Evolutionary conservation across 176 grass and related monocot genomes (phyloP), one percentile per base, ranked within the genome.

Genomic region (Saccharum officinarum): DNA sequence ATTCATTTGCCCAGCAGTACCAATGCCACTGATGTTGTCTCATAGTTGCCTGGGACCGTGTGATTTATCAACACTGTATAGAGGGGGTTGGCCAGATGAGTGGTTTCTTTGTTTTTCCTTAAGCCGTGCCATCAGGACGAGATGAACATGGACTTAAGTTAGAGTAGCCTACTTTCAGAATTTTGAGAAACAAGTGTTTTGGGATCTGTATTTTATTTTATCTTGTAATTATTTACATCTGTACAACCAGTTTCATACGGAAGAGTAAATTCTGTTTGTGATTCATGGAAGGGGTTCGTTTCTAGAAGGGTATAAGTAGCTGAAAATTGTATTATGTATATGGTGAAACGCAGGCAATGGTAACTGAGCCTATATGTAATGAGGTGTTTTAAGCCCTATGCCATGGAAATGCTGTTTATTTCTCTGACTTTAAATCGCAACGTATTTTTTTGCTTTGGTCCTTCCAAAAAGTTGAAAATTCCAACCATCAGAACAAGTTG

Each of bases 1-100:
- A 23, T 75, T 68, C 87, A 87, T 66, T 77, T 81, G 31, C 38
- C 87, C 20, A 67, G 15, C 14, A 88, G 76, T 71, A 34, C 57
- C 49, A 82, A 34, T 47, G 45, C 39, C 23, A 74, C 67, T 17
- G 76, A 86, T 85, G 20, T 8, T 10, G 22, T 82, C 67, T 82
- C 60, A 66, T 81, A 93, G 61, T 28, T 33, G 33, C 46, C 3
- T 74, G 34, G 3, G 10, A 23, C 36, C 5, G 20, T 60, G 62
- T 64, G 44, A 16, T 39, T 65, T 74, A 49, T 20, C 41, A 74
- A 7, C 7, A 77, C 5, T 82, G 40, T 47, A 52, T 70, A 59
- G 8, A 23, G 20, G 8, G 39, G 9, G 16, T 73, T 37, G 47
- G 50, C 49, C 49, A 0, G 5, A 25, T 57, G 54, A 73, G 0